These are phyloP conservation scores for Penicillium freii DNA, from an alignment of 2,329 filamentous ascomycete genomes.

Conservation along the genomic window DNA sequence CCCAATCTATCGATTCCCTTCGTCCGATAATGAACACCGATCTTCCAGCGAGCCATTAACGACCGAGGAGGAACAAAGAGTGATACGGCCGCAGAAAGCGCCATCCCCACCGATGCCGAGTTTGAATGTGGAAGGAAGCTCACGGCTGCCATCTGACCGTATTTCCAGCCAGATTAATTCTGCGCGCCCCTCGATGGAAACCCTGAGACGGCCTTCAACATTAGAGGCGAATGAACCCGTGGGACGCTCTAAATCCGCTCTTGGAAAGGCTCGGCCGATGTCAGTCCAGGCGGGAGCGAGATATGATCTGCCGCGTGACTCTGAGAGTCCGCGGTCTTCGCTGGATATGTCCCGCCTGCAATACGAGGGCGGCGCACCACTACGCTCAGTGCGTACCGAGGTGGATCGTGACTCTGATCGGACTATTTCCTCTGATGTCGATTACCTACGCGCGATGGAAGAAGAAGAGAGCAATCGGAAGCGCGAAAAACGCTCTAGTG, in stretches of 20 bases:
- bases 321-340: conserved; percentile 57
- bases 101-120: conserved; percentile 37
- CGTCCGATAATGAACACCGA: conserved; percentile 42
- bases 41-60: conserved; percentile 51
- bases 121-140: conserved; percentile 48
- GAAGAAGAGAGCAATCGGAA: conserved; percentile 59
- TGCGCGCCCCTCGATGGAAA: conserved; percentile 69
- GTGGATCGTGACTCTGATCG: conserved; percentile 35
- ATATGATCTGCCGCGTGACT: conserved; percentile 77
- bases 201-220: conserved; percentile 59
- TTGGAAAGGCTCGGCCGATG: conserved; percentile 66
- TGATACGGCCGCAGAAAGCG: conserved; percentile 16
- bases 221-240: conserved; percentile 61
- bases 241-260: conserved; percentile 62
- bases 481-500: conserved; percentile 55
- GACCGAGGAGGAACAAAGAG: conserved; percentile 25
- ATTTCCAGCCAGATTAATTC: conserved; percentile 56
- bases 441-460: conserved; percentile 77
- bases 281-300: conserved; percentile 83
- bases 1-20: conserved; percentile 56
- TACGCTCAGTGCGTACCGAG: conserved; percentile 38
- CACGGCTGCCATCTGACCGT: conserved; percentile 49
- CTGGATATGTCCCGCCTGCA: conserved; percentile 34
- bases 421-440: conserved; percentile 73
- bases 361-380: conserved; percentile 37